phyloP scores from a whole-genome alignment of 2,329 filamentous ascomycete genomes.

The Diplocarpon mali region DNA sequence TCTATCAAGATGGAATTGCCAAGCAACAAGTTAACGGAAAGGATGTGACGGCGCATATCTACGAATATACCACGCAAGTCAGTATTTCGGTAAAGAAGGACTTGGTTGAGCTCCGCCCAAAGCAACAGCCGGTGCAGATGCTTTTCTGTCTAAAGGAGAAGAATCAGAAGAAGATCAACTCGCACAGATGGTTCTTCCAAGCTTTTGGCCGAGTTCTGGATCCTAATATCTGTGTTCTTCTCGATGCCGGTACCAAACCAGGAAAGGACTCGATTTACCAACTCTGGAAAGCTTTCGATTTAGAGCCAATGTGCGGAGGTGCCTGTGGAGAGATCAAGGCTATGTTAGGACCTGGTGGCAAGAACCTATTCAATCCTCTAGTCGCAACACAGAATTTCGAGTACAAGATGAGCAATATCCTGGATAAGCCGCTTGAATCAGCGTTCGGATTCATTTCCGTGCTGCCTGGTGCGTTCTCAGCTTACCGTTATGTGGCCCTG shows the following conservation, averaged over 20 bases:
- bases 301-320: constrained; percentile 94
- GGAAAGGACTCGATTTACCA: constrained; percentile 94
- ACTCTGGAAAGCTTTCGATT: constrained; percentile 95
- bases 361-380: constrained; percentile 82
- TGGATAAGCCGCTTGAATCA: constrained; percentile 94
- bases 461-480: constrained; percentile 94
- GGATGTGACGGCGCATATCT: constrained; percentile 94
- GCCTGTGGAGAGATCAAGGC: constrained; percentile 99
- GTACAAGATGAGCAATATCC: constrained; percentile 99
- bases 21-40: constrained; percentile 97
- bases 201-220: constrained; percentile 87
- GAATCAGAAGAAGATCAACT: constrained; percentile 99
- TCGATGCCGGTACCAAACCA: constrained; percentile 92
- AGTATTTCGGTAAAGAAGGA: constrained; percentile 83
- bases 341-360: constrained; percentile 77
- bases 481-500: constrained; percentile 85
- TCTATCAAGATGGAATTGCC: constrained; percentile 96
- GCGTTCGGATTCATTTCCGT: constrained; percentile 97
- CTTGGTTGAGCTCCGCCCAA: constrained; percentile 61
- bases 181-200: constrained; percentile 97
- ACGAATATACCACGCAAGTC: constrained; percentile 86
- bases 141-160: constrained; percentile 98
- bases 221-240: constrained; percentile 90
- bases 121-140: constrained; percentile 87
- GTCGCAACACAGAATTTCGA: constrained; percentile 98